Percentiles rank a stretch among this genome's conserved stretches.
Evolutionary conservation across 2,329 filamentous ascomycete species (phyloP).

Genomic region (Leptographium galeiforme): DNA sequence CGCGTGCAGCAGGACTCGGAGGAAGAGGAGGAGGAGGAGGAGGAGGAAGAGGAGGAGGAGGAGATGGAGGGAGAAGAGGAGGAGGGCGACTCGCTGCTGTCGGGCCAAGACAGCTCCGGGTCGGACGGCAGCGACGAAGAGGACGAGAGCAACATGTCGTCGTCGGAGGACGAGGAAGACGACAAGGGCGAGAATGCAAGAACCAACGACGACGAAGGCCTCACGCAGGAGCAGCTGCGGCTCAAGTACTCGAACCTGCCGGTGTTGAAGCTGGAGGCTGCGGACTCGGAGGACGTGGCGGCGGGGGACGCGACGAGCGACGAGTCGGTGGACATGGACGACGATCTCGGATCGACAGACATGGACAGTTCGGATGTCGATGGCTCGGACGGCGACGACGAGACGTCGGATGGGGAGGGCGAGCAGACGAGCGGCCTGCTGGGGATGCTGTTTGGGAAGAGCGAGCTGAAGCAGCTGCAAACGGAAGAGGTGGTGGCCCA

Average conservation of each 20-base stretch:
- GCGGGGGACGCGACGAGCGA: conserved; percentile 45
- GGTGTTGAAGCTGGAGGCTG: conserved; percentile 22
- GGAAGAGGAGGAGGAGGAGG: conserved; percentile 32
- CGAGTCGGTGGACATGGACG: conserved; percentile 56
- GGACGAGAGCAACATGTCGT: conserved; percentile 33
- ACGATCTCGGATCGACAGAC: conserved; percentile 48
- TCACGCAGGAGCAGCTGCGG: conserved; percentile 56
- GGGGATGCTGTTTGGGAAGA: conserved; percentile 45
- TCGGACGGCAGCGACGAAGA: conserved; percentile 34
- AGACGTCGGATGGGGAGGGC: conserved; percentile 18
- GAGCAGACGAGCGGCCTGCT: conserved; percentile 34
- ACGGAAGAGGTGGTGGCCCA: conserved; percentile 20
- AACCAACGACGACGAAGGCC: conserved; percentile 41
- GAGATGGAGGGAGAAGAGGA: conserved; percentile 34
- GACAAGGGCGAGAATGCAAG: conserved; percentile 38
- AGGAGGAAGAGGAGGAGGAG: conserved; percentile 24
- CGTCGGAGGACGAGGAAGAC: conserved; percentile 35
- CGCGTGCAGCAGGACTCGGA: conserved; percentile 41
- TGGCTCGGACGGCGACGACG: conserved; percentile 30
- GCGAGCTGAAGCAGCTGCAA: conserved; percentile 40
- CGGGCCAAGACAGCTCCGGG: conserved; percentile 25
- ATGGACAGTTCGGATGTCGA: conserved; percentile 28
- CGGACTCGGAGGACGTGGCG: conserved; percentile 20
- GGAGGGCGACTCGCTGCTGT: conserved; percentile 24
- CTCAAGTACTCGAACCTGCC: conserved; percentile 57